These are phyloP conservation scores for Blastomyces parvus DNA, from an alignment of 2,329 filamentous ascomycete species.

Conservation along the genomic window DNA sequence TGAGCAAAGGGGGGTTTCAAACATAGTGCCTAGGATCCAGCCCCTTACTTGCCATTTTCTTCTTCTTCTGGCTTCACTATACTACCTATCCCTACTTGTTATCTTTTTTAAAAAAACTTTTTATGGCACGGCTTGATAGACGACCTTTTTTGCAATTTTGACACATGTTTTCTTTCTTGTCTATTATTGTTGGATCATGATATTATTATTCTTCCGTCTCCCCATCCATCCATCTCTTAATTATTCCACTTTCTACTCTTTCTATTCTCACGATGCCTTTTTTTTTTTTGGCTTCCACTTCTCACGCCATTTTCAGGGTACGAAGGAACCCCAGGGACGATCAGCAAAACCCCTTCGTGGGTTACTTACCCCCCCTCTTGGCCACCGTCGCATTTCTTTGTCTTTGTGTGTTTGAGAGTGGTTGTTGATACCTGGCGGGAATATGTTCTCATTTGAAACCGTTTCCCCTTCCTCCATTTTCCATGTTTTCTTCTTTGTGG, in stretches of 20 bases:
- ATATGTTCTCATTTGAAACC: not conserved
- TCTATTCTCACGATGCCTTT: not conserved
- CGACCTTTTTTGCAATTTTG: not conserved
- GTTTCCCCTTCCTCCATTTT: not conserved
- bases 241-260: not conserved
- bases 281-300: not conserved
- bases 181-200: slow-evolving; percentile 5
- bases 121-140: not conserved
- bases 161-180: not conserved
- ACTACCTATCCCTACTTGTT: not conserved
- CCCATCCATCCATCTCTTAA: not conserved
- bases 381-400: not conserved
- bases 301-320: not conserved
- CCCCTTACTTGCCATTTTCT: not conserved
- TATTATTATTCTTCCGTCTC: not conserved
- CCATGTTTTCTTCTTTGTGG: not conserved
- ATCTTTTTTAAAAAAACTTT: no score
- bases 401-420: not conserved
- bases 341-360: not conserved
- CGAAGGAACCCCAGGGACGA: not conserved
- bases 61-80: not conserved
- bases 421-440: not conserved
- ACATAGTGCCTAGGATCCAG: not conserved
- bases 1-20: not conserved
- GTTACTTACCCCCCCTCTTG: not conserved